Evolutionary conservation across 345 rosid species (phyloP), one percentile per base, ranked within the genome.

Genomic region (Hypericum perforatum): DNA sequence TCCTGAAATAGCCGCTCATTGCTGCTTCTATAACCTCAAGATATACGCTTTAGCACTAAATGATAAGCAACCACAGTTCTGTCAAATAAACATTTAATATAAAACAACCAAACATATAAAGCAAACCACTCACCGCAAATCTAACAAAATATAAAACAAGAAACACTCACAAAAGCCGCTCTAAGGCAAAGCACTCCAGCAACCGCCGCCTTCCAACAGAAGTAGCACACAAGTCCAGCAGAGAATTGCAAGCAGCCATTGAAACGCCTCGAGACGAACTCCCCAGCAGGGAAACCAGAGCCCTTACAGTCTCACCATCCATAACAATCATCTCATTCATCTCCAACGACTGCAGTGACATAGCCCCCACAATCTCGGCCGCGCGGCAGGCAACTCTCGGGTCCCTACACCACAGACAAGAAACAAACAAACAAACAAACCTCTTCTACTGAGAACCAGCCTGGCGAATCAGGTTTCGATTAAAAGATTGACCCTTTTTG

Each of bases 181-280:
- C 52, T 63, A 74, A 54, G 45, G 78, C 78, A 10, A 70, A 76
- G 49, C 60, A 64, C 40, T 72, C 61, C 43, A 81, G 62, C 15
- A 78, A 41, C 10, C 70, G 63, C 16, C 57, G 66, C 52, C 75
- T 62, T 44, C 78, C 88, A n/a, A 62, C 13, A 16, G 46, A 67
- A 57, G 80, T 69, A 9, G 78, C 63, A 37, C 72, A 78, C 58
- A 78, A 59, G 72, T 81, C 88, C 71, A 72, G 62, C 42, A 81
- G 43, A 36, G 76, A 73, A 59, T 65, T 53, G 49, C 84, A 76
- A 11, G 71, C 81, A 48, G 72, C 75, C 53, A 49, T 7, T 40
- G 67, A 60, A 53, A 73, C 64, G 48, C 41, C 51, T 59, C 57
- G 49, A 13, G 38, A n/a, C 8, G 53, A 52, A 58, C 49, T 43